Evolutionary conservation across 805 yeast species (phyloP).

Genomic region (Pichia californica): DNA sequence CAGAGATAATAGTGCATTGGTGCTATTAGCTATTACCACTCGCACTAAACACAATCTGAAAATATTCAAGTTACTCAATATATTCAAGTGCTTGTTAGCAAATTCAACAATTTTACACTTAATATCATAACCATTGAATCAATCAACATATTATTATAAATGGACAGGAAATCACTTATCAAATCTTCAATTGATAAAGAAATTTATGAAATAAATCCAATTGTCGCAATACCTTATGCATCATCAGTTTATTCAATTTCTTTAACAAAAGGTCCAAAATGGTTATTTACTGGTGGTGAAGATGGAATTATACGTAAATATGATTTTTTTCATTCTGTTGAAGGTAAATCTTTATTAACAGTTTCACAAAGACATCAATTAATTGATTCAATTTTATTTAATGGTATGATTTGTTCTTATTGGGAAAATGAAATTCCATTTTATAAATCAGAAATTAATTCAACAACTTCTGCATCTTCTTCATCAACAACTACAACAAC

Average conservation of each 20-base stretch:
- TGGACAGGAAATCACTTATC: slow-evolving; percentile 20
- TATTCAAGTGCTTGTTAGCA: too few relatives aligned
- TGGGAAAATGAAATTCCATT: slow-evolving; percentile 97
- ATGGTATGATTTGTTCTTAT: slow-evolving; percentile 76
- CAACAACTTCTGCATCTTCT: background rate
- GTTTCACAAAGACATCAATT: slow-evolving; percentile 86
- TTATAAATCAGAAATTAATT: slow-evolving; percentile 24
- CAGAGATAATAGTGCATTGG: too few relatives aligned
- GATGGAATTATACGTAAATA: slow-evolving; percentile 91
- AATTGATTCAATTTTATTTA: slow-evolving; percentile 78
- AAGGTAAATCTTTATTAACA: slow-evolving; percentile 81
- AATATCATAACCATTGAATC: too few relatives aligned
- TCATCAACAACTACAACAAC: slow-evolving; percentile 7
- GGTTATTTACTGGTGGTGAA: slow-evolving; percentile 91
- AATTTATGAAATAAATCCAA: slow-evolving; percentile 68
- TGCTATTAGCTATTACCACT: too few relatives aligned
- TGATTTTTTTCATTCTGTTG: slow-evolving; percentile 78
- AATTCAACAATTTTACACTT: too few relatives aligned
- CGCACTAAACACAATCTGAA: too few relatives aligned
- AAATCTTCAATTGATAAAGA: slow-evolving; percentile 36
- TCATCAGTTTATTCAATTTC: slow-evolving; percentile 73
- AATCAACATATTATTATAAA: background rate
- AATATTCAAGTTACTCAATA: too few relatives aligned
- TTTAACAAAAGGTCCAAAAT: slow-evolving; percentile 71
- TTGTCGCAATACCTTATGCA: slow-evolving; percentile 82